phyloP scores from a whole-genome alignment of 352 stramenopile genomes.

The Globisporangium middletonii region DNA sequence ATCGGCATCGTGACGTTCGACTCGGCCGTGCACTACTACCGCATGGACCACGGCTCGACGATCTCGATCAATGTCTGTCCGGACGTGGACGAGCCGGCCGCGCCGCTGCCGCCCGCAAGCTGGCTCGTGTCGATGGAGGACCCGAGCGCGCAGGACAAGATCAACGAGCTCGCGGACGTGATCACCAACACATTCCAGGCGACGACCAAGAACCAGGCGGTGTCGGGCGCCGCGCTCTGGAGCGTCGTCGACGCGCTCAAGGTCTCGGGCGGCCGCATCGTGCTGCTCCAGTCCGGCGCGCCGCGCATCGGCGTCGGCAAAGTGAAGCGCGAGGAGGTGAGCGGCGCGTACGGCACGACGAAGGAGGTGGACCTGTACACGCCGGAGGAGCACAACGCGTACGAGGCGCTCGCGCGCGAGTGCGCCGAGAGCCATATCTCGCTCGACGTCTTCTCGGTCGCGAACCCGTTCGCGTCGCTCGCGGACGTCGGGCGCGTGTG shows the following conservation, averaged over 20 bases:
- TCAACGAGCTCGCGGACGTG: conserved; percentile 57
- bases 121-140: conserved; percentile 85
- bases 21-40: conserved; percentile 80
- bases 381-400: conserved; percentile 56
- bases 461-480: conserved; percentile 78
- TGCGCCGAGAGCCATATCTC: conserved; percentile 80
- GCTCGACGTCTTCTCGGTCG: conserved; percentile 81
- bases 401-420: conserved; percentile 54
- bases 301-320: conserved; percentile 69
- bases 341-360: conserved; percentile 73
- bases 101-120: conserved; percentile 61
- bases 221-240: conserved; percentile 68
- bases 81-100: conserved; percentile 74
- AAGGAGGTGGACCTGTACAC: conserved; percentile 86
- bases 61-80: conserved; percentile 78
- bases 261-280: conserved; percentile 53
- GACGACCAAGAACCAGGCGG: conserved; percentile 71
- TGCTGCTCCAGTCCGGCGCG: conserved; percentile 72
- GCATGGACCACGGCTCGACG: conserved; percentile 56
- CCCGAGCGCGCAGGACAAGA: conserved; percentile 59
- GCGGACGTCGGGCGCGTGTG: conserved; percentile 75
- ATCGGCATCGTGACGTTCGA: conserved; percentile 88
- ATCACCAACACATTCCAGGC: conserved; percentile 65
- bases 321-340: conserved; percentile 76
- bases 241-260: conserved; percentile 71